Percentiles rank a stretch among this genome's conserved stretches.
Conservation (phyloP, 331 rosid genomes). For the Saraca asoca region DNA sequence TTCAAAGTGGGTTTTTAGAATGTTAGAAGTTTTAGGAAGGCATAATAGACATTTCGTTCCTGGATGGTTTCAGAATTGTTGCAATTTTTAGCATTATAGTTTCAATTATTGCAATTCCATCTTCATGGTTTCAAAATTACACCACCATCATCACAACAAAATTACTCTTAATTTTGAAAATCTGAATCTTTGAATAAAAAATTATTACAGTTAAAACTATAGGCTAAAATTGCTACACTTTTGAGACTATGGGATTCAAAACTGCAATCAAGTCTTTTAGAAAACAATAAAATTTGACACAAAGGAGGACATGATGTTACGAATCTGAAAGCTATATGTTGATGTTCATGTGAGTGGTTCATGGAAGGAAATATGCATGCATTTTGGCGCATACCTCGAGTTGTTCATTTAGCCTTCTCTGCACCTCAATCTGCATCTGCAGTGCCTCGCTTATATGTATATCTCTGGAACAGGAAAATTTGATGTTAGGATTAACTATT, state of each 20-base stretch:
- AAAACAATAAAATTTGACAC: not conserved
- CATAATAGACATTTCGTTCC: too few relatives aligned
- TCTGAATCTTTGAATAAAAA: too few relatives aligned
- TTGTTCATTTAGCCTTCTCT: constrained; percentile 91
- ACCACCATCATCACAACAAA: too few relatives aligned
- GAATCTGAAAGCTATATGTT: not conserved
- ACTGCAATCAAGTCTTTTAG: too few relatives aligned
- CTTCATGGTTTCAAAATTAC: too few relatives aligned
- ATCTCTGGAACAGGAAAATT: constrained; percentile 51
- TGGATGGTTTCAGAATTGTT: too few relatives aligned
- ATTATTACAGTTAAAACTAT: too few relatives aligned
- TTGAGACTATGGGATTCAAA: too few relatives aligned
- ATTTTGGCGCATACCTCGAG: constrained; percentile 66
- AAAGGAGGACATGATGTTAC: not conserved
- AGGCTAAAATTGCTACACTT: too few relatives aligned
- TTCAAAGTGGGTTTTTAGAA: constrained; percentile 16
- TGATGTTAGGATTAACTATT: constrained; percentile 24
- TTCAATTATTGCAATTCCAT: too few relatives aligned
- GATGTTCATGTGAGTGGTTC: not conserved
- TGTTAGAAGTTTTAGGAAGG: not conserved
- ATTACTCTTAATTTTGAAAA: too few relatives aligned
- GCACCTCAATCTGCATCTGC: constrained; percentile 95
- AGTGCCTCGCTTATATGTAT: constrained; percentile 80
- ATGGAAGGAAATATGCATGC: not conserved
- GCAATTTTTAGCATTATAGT: too few relatives aligned